These are phyloP conservation scores for Cercospora citrullina DNA, from an alignment of 2,329 filamentous ascomycete species.

Conservation along the genomic window DNA sequence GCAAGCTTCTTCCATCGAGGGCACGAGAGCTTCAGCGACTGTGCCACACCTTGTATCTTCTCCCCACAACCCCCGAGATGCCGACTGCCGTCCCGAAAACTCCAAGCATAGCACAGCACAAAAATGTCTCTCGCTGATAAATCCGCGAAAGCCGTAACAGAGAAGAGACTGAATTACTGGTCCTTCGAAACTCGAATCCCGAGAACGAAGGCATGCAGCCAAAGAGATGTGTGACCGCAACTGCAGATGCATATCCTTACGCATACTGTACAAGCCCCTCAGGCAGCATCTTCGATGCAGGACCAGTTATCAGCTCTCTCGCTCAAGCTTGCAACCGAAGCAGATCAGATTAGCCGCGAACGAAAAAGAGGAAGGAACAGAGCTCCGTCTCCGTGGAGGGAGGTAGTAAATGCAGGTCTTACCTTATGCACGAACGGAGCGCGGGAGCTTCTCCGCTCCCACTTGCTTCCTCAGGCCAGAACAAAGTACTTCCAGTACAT, in stretches of 20 bases:
- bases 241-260: no score
- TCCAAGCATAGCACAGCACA: neutral
- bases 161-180: neutral
- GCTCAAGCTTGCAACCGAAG: neutral
- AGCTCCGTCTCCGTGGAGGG: neutral
- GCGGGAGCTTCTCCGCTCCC: neutral
- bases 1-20: slow-evolving; percentile 1
- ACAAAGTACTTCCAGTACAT: neutral
- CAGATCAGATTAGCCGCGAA: neutral
- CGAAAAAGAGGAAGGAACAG: neutral
- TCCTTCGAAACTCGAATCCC: neutral
- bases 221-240: no score
- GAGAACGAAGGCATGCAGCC: no score
- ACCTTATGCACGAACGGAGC: neutral
- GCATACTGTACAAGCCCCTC: no score
- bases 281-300: no score
- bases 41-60: neutral
- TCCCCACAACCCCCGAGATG: neutral
- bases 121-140: neutral
- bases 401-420: neutral
- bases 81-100: neutral
- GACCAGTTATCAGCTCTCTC: neutral
- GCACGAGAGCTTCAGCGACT: neutral
- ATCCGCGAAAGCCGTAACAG: neutral
- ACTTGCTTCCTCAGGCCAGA: neutral